Conservation (phyloP, 371 early-diverging fungal species). For the Thermomucor indicae-seudaticae region DNA sequence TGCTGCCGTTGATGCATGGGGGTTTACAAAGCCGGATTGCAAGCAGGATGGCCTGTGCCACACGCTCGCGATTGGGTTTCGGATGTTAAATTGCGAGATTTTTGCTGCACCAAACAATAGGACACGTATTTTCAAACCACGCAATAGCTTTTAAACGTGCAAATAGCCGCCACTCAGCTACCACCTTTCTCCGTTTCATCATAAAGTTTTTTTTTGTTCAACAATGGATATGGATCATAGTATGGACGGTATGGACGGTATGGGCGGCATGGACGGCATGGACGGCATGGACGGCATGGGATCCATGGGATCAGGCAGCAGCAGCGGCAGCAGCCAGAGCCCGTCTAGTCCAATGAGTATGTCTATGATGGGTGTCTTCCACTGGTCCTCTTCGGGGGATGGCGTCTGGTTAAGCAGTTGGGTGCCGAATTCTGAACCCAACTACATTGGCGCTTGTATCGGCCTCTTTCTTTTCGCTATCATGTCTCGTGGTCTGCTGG, state of each 20-base stretch:
- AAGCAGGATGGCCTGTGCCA: too few species aligned
- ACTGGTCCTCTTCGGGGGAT: slow-evolving; percentile 36
- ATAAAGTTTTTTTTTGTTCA: not conserved
- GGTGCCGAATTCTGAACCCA: slow-evolving; percentile 45
- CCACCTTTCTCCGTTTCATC: not conserved
- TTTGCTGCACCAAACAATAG: slow-evolving; percentile 14
- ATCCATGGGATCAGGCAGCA: not conserved
- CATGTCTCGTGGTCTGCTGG: slow-evolving; percentile 44
- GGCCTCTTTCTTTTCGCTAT: slow-evolving; percentile 50
- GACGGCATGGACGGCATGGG: slow-evolving; percentile 10
- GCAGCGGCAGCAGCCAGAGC: not conserved
- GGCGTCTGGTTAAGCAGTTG: slow-evolving; percentile 37
- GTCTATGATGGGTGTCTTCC: slow-evolving; percentile 44
- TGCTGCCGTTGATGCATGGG: too few species aligned
- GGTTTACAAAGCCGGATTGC: too few species aligned
- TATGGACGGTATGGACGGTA: not conserved
- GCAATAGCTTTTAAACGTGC: not conserved
- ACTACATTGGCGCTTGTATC: slow-evolving; percentile 54
- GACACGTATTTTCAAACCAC: slow-evolving; percentile 1
- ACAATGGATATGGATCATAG: not conserved
- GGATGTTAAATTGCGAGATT: slow-evolving; percentile 16
- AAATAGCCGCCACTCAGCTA: not conserved
- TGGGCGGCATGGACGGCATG: slow-evolving; percentile 9
- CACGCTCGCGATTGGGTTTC: too few species aligned
- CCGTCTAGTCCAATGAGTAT: too few species aligned